Base-by-base conservation (phyloP, 139 green algal species). In the Chlorella sp. region DNA sequence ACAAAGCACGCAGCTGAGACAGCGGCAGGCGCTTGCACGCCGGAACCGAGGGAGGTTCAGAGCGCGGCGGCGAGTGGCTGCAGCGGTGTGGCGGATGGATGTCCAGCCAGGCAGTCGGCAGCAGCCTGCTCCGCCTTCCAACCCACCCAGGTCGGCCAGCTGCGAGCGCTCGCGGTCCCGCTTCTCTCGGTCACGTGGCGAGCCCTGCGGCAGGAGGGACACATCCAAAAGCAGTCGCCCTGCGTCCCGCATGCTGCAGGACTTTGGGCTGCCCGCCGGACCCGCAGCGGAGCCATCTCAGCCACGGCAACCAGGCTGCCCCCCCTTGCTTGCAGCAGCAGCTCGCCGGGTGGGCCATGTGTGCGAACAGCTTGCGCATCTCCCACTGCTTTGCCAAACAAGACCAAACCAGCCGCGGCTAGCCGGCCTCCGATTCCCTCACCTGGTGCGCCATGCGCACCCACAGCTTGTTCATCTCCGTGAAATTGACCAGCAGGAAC, bases 391-490 rank as follows among this genome's bases (percentile, higher is more conserved):
- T 11, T 11, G 8, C 7, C 7, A 54, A 54, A 54, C 46, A 11
- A 17, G 11, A 54, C 46, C 46, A 54, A 65, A 65, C 22, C 20
- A 8, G 43, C 48, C 14, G 24, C 64, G 11, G 5, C 30, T n/a
- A n/a, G n/a, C n/a, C n/a, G n/a, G n/a, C n/a, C n/a, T n/a, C n/a
- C n/a, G n/a, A n/a, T n/a, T n/a, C n/a, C n/a, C 82, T 82, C 82
- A 86, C 90, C 89, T 96, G 94, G 76, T 95, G 91, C 87, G 94
- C 88, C 95, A 98, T 98, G 72, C 95, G 90, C 30, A 97, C 95
- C 95, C 95, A 99, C 83, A 99, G 95, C 94, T 99, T 99, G 94
- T 99, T 99, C 96, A 99, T 99, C 87, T 99, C 97, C 4, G 96
- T 98, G 88, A 99, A 99, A 89, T 99, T 99, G 75, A 94, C 89